Evolutionary conservation across 2,329 filamentous ascomycete species (phyloP), one percentile per base, ranked within the genome.

Genomic region (Sclerotinia subarctica): DNA sequence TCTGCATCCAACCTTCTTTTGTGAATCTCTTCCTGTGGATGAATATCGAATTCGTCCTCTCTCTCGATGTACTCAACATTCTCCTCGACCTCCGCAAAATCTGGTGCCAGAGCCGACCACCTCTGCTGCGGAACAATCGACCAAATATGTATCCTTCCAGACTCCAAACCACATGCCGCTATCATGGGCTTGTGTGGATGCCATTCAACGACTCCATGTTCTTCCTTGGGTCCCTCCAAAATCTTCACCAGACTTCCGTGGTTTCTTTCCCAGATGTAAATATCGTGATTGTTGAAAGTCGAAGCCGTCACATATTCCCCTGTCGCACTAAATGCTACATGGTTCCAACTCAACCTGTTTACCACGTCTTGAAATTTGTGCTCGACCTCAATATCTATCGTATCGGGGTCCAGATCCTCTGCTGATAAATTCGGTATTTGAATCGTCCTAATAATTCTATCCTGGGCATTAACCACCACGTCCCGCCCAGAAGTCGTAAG

Each of bases 361-460:
- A 99, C 95, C 5, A 98, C 90, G 77, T 99, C 96, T 78, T 98
- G 94, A 75, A 98, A 99, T 77, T 97, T 98, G 81, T 99, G 95
- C 79, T 99, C 94, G 17, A 97, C 87, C 52, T 95, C 92, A 52
- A 99, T 83, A 74, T 94, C 90, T 75, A 99, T 90, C 38, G 90
- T 94, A 74, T 96, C 91, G 26, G 91, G 87, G 72, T 96, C 91
- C 54, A 96, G 84, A 74, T 91, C 86, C 19, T 85, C 81, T 1
- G 82, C 83, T 15, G 86, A 84, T 51, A 90, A 84, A 75, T 97
- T 92, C 0, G 96, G 95, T 72, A 99, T 85, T 71, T 93, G 88
- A 73, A 99, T 90, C 1, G 95, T 97, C 70, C 96, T 88, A 76
- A 99, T 96, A 70, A 98, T 94, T 66, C 95, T 90, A 79, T 99